phyloP scores from a whole-genome alignment of 345 rosid species.

The Turnera subulata region DNA sequence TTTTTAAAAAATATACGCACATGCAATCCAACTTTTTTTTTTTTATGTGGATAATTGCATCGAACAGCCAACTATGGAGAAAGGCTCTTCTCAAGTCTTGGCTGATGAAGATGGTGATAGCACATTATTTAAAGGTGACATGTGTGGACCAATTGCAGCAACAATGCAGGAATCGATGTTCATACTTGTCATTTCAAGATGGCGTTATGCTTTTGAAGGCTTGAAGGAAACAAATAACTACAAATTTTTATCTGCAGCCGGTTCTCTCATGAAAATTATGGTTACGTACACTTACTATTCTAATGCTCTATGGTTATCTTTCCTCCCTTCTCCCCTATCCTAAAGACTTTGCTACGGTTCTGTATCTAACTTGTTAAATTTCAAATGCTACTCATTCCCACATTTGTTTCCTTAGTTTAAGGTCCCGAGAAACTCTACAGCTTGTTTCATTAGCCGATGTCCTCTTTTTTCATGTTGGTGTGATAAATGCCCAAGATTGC shows the following conservation, averaged over 20 bases:
- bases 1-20: too few species aligned
- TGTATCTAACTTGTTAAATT: background rate
- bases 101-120: conserved; percentile 32
- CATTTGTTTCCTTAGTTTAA: too few species aligned
- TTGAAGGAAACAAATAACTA: conserved; percentile 78
- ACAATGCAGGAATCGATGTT: conserved; percentile 92
- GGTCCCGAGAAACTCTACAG: too few species aligned
- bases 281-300: conserved; percentile 27
- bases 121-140: conserved; percentile 55
- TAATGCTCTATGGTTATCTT: background rate
- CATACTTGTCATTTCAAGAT: conserved; percentile 65
- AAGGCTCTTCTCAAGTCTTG: conserved; percentile 31
- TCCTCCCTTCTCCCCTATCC: background rate
- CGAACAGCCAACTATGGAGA: conserved; percentile 41
- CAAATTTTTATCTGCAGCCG: conserved; percentile 72
- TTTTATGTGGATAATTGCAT: conserved; percentile 13
- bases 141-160: conserved; percentile 93
- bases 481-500: too few species aligned
- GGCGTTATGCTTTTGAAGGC: conserved; percentile 79
- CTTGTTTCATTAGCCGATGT: too few species aligned
- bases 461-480: too few species aligned
- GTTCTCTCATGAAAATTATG: conserved; percentile 81
- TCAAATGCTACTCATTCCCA: background rate
- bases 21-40: conserved; percentile 10
- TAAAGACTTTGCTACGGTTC: background rate